Percentiles rank a stretch among this genome's conserved stretches.
Evolutionary conservation across 139 green algal genomes (phyloP).

Genomic region (Nannochloris sp.): DNA sequence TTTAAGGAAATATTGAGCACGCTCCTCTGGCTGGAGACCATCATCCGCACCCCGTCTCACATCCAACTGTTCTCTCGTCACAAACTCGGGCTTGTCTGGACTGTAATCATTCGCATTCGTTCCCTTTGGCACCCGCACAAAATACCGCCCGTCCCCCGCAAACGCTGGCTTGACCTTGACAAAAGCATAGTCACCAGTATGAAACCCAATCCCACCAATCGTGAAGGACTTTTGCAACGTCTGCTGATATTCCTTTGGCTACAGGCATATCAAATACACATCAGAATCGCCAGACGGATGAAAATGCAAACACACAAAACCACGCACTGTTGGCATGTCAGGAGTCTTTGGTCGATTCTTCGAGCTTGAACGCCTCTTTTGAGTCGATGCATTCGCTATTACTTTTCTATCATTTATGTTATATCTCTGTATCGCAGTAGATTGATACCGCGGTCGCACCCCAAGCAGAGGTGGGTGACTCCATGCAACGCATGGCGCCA

Average conservation of each 20-base stretch:
- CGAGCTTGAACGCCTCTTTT: too few relatives aligned
- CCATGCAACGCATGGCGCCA: too few relatives aligned
- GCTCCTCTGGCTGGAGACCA: neutral
- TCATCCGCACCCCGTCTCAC: neutral
- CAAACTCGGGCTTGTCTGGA: neutral
- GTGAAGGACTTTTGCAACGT: slow-evolving; percentile 69
- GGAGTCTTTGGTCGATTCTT: too few relatives aligned
- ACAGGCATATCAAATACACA: neutral
- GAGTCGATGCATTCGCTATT: too few relatives aligned
- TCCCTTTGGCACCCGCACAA: slow-evolving; percentile 56
- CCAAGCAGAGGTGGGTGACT: too few relatives aligned
- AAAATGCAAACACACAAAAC: too few relatives aligned
- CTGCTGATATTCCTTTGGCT: slow-evolving; percentile 51
- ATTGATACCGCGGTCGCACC: too few relatives aligned
- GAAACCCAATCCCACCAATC: slow-evolving; percentile 59
- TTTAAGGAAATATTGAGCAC: slow-evolving; percentile 5
- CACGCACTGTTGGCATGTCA: too few relatives aligned
- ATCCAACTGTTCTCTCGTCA: slow-evolving; percentile 1
- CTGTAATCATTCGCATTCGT: slow-evolving; percentile 17
- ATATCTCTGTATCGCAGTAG: too few relatives aligned
- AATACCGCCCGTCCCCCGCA: slow-evolving; percentile 75
- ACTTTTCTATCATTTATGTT: too few relatives aligned
- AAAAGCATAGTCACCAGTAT: slow-evolving; percentile 58
- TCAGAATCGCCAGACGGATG: too few relatives aligned
- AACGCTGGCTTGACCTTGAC: slow-evolving; percentile 65